A percentile compares a stretch with the other conserved stretches of the same genome.
Evolutionary conservation across 2,329 filamentous ascomycete species (phyloP).

Genomic region (Fusarium temperatum): DNA sequence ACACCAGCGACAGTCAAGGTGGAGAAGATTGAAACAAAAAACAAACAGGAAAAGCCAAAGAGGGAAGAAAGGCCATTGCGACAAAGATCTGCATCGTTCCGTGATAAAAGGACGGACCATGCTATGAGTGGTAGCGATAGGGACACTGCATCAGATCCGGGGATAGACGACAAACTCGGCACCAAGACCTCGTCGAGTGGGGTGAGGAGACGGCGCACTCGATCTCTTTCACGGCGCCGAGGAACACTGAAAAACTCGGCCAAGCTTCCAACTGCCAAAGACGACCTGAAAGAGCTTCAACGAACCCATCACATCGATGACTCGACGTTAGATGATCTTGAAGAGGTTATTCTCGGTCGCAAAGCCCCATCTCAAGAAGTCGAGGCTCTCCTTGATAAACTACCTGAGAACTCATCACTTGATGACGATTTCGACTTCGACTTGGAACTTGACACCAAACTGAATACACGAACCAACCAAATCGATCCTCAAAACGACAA

Average conservation of each 20-base stretch:
- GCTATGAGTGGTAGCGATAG: slow-evolving; percentile 35
- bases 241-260: slow-evolving; percentile 63
- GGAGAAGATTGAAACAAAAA: slow-evolving; percentile 43
- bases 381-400: slow-evolving; percentile 39
- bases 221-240: slow-evolving; percentile 55
- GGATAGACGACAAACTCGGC: slow-evolving; percentile 40
- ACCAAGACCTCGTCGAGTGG: slow-evolving; percentile 36
- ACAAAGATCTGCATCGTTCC: slow-evolving; percentile 32
- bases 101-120: slow-evolving; percentile 40
- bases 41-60: slow-evolving; percentile 28
- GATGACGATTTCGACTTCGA: slow-evolving; percentile 41
- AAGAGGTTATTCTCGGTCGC: slow-evolving; percentile 57
- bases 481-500: slow-evolving; percentile 37
- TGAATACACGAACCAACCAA: slow-evolving; percentile 39
- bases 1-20: slow-evolving; percentile 60
- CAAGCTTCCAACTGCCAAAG: slow-evolving; percentile 62
- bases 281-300: slow-evolving; percentile 64
- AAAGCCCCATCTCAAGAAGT: slow-evolving; percentile 42
- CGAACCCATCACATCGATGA: slow-evolving; percentile 65
- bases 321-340: slow-evolving; percentile 67
- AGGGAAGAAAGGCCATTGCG: slow-evolving; percentile 16
- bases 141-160: slow-evolving; percentile 48
- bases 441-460: slow-evolving; percentile 38
- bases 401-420: slow-evolving; percentile 34
- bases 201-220: slow-evolving; percentile 43